Evolutionary conservation across 2,329 filamentous ascomycete genomes (phyloP).

Genomic region (Emergomyces pasteurianus): DNA sequence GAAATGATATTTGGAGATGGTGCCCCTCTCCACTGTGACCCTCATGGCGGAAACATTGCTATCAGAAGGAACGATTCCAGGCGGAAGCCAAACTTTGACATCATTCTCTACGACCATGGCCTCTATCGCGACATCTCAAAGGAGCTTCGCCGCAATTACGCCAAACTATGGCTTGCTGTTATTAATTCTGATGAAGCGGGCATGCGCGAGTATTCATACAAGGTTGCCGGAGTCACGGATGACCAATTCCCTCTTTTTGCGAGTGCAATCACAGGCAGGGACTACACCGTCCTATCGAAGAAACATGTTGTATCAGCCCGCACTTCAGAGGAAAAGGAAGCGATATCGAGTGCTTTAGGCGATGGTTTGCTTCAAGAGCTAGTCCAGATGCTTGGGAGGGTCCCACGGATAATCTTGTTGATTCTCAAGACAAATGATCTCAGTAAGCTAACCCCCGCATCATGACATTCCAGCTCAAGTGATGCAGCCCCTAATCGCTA

Average conservation of each 20-base stretch:
- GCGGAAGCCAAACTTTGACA: constrained; percentile 67
- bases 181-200: constrained; percentile 73
- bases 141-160: constrained; percentile 69
- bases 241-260: constrained; percentile 92
- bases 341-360: constrained; percentile 71
- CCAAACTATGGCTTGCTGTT: constrained; percentile 94
- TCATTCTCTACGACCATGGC: constrained; percentile 93
- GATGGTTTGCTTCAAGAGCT: constrained; percentile 82
- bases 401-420: constrained; percentile 82
- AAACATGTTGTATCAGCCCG: constrained; percentile 44
- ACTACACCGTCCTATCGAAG: constrained; percentile 62
- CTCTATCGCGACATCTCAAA: constrained; percentile 86
- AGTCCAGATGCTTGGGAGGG: constrained; percentile 74
- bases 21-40: constrained; percentile 89
- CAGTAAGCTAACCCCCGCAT: constrained; percentile 37
- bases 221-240: constrained; percentile 79
- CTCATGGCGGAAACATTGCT: constrained; percentile 90
- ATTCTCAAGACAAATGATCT: constrained; percentile 98
- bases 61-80: constrained; percentile 62
- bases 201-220: constrained; percentile 81
- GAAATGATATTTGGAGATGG: constrained; percentile 95
- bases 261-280: constrained; percentile 87
- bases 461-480: neutral
- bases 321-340: constrained; percentile 66
- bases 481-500: neutral